Evolutionary conservation across 495 filamentous ascomycete species (phyloP), one percentile per base, ranked within the genome.

Genomic region (Tuber calosporum): DNA sequence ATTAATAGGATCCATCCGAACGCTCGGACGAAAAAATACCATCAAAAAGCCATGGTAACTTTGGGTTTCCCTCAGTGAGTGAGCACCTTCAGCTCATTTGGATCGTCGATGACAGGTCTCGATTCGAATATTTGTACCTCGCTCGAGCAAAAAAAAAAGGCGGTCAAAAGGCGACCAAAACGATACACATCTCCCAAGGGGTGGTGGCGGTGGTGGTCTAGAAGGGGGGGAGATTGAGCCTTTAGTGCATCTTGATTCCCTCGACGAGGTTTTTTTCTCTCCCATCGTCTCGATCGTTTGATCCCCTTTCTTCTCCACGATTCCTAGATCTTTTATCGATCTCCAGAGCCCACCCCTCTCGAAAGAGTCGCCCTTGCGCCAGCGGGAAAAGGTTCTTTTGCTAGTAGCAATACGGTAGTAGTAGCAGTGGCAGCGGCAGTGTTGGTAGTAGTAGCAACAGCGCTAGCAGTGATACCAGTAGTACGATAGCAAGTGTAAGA

Each of bases 101-200:
- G 34, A 62, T 62, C 26, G 53, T 62, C 53, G 53, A 62, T 62
- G 53, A 62, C 26, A 62, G 19, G 53, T 62, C 26, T 26, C 26
- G 53, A 62, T 62, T 62, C 53, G 13, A 62, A 62, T 62, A 34
- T 62, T 62, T 62, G 26, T 62, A 62, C 53, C 53, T 62, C 53
- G 26, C 26, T 34, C 53, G 34, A 62, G 53, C 53, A 34, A 62
- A 62, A 62, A 13, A 13, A n/a, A 53, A 62, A 62, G 26, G 26
- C 26, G 34, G 53, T 34, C 26, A 62, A 62, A 62, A 62, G 53
- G 53, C 13, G 15, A 34, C 53, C 53, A 62, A 62, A 34, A 34
- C 30, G 53, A 26, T 58, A 30, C 48, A 58, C 53, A 62, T 34
- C 53, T 26, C 53, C 30, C 13, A 30, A 34, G 26, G 26, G 13